phyloP scores from a whole-genome alignment of 305 asterid species.

The Coffea humblotiana region DNA sequence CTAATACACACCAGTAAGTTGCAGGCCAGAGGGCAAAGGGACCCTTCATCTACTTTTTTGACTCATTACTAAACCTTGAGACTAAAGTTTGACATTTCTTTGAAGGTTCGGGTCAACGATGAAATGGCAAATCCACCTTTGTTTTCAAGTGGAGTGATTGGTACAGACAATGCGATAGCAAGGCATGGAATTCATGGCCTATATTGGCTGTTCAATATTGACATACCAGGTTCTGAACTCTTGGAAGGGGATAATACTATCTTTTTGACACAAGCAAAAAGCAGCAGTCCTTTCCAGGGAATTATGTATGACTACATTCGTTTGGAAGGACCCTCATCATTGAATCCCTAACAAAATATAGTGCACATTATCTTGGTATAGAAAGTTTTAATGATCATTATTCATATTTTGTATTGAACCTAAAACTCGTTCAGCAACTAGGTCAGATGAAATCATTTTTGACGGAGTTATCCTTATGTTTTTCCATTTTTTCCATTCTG shows the following conservation, averaged over 20 bases:
- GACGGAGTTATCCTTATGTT: too few species aligned
- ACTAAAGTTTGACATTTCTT: slow-evolving; percentile 1
- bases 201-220: slow-evolving; percentile 33
- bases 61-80: background rate
- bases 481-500: too few species aligned
- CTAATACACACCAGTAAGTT: background rate
- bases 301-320: slow-evolving; percentile 63
- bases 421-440: background rate
- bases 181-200: slow-evolving; percentile 50
- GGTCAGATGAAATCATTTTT: too few species aligned
- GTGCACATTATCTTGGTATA: background rate
- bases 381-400: background rate
- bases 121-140: slow-evolving; percentile 36
- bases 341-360: background rate
- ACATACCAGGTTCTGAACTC: slow-evolving; percentile 18
- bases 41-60: background rate
- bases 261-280: slow-evolving; percentile 48
- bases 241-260: slow-evolving; percentile 42
- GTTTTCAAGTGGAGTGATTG: slow-evolving; percentile 38
- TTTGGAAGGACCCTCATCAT: slow-evolving; percentile 35
- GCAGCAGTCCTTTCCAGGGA: slow-evolving; percentile 48
- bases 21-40: background rate
- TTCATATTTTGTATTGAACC: background rate
- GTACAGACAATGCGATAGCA: slow-evolving; percentile 40
- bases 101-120: slow-evolving; percentile 56